phyloP scores from a whole-genome alignment of 192 early-diverging fungal genomes.

The Gonapodya prolifera region DNA sequence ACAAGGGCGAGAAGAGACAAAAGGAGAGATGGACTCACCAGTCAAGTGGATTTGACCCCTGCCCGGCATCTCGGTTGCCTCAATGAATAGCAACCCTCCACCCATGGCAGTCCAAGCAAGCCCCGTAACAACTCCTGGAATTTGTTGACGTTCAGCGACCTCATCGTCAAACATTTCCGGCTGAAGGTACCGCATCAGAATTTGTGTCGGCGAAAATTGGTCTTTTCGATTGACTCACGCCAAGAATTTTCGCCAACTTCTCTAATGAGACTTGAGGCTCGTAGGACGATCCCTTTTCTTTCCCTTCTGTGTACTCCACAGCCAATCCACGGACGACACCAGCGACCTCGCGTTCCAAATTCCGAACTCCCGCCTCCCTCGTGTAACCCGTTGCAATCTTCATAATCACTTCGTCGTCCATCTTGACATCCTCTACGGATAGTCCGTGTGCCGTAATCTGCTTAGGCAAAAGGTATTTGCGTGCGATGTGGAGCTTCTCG shows the following conservation, averaged over 20 bases:
- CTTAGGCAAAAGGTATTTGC: conserved; percentile 60
- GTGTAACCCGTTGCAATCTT: conserved; percentile 59
- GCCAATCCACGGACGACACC: conserved; percentile 54
- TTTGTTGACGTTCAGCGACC: conserved; percentile 43
- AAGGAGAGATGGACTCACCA: conserved; percentile 24
- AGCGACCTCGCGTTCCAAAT: conserved; percentile 58
- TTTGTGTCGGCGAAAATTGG: conserved; percentile 11
- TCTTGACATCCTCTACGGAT: conserved; percentile 20
- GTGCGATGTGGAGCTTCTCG: conserved; percentile 69
- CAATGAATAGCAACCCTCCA: conserved; percentile 67
- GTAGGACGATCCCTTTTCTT: conserved; percentile 33
- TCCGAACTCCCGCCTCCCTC: conserved; percentile 68
- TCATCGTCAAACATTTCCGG: conserved; percentile 50
- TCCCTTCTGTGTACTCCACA: conserved; percentile 46
- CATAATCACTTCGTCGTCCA: conserved; percentile 40
- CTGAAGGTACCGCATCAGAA: conserved; percentile 9
- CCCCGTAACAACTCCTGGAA: conserved; percentile 70
- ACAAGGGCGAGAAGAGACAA: too few relatives aligned
- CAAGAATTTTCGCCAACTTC: conserved; percentile 50
- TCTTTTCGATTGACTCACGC: conserved; percentile 19
- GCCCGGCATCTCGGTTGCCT: conserved; percentile 63
- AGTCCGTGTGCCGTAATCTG: conserved; percentile 55
- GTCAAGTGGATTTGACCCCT: conserved; percentile 55
- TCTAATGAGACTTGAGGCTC: conserved; percentile 25
- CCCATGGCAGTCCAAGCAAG: conserved; percentile 67